phyloP scores from a whole-genome alignment of 1,284 basidiomycete genomes.

The Limonomyces culmigenus region DNA sequence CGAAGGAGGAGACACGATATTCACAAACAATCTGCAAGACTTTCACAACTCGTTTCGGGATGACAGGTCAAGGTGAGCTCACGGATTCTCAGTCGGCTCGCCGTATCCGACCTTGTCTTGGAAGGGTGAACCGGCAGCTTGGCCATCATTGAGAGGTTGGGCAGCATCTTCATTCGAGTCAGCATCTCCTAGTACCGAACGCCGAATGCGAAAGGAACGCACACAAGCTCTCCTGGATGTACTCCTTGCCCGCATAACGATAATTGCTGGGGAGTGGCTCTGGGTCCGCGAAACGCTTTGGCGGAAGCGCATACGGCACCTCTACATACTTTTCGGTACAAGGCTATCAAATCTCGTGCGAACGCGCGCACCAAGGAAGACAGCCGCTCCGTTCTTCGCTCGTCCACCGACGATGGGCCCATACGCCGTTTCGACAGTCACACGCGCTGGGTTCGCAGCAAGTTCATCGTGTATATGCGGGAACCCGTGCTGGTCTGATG shows the following conservation, averaged over 20 bases:
- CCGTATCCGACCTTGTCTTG: conserved; percentile 45
- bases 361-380: conserved; percentile 37
- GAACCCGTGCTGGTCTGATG: no score
- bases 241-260: conserved; percentile 41
- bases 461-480: conserved; percentile 38
- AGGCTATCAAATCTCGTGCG: neutral
- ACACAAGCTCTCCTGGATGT: conserved; percentile 43
- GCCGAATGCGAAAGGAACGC: conserved; percentile 11
- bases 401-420: conserved; percentile 40
- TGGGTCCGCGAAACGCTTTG: conserved; percentile 46
- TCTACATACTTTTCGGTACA: conserved; percentile 21
- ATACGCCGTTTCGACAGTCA: conserved; percentile 33
- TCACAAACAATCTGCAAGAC: conserved; percentile 37
- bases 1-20: conserved; percentile 47
- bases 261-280: conserved; percentile 31
- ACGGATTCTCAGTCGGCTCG: conserved; percentile 55
- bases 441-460: conserved; percentile 18
- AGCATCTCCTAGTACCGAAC: conserved; percentile 1
- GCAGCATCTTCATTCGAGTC: conserved; percentile 24
- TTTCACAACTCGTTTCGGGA: no score
- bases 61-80: conserved; percentile 8
- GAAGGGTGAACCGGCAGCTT: conserved; percentile 16
- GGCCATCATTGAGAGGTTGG: conserved; percentile 49
- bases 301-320: conserved; percentile 54
- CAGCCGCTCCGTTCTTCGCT: conserved; percentile 37